Evolutionary conservation across 805 yeast species (phyloP).

Genomic region (Scheffersomyces amazonensis): DNA sequence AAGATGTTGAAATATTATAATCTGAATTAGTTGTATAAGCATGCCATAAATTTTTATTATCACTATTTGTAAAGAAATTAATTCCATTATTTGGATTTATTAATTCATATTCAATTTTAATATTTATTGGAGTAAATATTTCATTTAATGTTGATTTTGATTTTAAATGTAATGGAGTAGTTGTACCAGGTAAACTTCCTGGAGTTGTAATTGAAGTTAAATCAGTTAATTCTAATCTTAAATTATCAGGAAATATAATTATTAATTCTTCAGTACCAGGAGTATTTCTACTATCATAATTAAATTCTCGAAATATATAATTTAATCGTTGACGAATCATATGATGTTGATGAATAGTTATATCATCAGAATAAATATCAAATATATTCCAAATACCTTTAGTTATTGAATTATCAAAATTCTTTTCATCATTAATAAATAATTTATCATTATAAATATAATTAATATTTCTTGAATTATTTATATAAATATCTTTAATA

Average conservation of each 20-base stretch:
- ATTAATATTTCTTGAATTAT: slow-evolving; percentile 48
- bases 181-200: slow-evolving; percentile 22
- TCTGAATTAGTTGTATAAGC: slow-evolving; percentile 83
- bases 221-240: slow-evolving; percentile 51
- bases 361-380: slow-evolving; percentile 41
- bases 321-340: slow-evolving; percentile 50
- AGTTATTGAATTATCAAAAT: slow-evolving; percentile 23
- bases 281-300: slow-evolving; percentile 21
- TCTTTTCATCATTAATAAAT: slow-evolving; percentile 32
- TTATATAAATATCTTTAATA: slow-evolving; percentile 63
- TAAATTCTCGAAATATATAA: slow-evolving; percentile 50
- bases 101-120: slow-evolving; percentile 65
- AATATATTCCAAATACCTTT: slow-evolving; percentile 27
- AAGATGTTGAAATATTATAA: slow-evolving; percentile 75
- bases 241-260: slow-evolving; percentile 61
- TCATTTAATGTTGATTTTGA: slow-evolving; percentile 34
- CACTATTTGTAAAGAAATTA: slow-evolving; percentile 62
- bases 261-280: slow-evolving; percentile 62
- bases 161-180: slow-evolving; percentile 36
- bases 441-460: slow-evolving; percentile 57
- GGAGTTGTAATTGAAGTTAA: slow-evolving; percentile 23
- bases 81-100: slow-evolving; percentile 72
- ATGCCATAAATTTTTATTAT: slow-evolving; percentile 62
- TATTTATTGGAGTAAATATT: slow-evolving; percentile 65
- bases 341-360: slow-evolving; percentile 57